Base-by-base conservation (phyloP, 2,329 filamentous ascomycete species). In the Fusarium compactum region DNA sequence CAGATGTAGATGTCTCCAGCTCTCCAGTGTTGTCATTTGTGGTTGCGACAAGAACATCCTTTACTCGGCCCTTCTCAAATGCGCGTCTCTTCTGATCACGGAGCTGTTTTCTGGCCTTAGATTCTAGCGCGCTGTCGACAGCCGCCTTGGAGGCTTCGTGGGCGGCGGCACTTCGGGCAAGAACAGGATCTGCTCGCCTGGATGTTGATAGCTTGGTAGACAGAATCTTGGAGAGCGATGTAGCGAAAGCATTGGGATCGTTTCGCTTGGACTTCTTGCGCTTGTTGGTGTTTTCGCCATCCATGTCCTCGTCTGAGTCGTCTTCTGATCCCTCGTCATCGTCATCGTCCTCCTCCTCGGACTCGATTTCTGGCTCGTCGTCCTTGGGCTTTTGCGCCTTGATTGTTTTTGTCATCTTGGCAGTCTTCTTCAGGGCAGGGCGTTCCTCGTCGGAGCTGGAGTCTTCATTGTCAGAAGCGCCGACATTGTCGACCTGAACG, bases 171-270 rank as follows among this genome's bases (percentile, higher is more conserved):
- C 92, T 95, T 76, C 96, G 91, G 8, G 95, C 91, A 6, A 99
- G 86, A n/a, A 99, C 93, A 0, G 96, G 96, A 78, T 99, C 96
- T 58, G 90, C 86, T 25, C 95, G 92, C 78, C 94, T 94, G 32
- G 92, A 88, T 10, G 89, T 90, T 3, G 94, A 91, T 12, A 98
- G 86, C 82, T 98, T 98, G 52, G 94, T 95, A 59, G 90, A 90
- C 46, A 99, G 87, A 78, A 99, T 98, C 81, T 96, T 97, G 73
- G 92, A 92, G 76, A 99, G 94, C 53, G 94, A 97, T 3, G 91
- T 97, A 25, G 95, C 93, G 80, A 99, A 98, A 55, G 93, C 94
- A 69, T 87, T 85, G 5, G 96, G 95, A 80, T 99, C 95, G 82
- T 97, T 97, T 77, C 95, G 91, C 82, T 98, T 98, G 16, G 90